Conservation (phyloP, 306 rosid species). For the Arachis stenosperma region DNA sequence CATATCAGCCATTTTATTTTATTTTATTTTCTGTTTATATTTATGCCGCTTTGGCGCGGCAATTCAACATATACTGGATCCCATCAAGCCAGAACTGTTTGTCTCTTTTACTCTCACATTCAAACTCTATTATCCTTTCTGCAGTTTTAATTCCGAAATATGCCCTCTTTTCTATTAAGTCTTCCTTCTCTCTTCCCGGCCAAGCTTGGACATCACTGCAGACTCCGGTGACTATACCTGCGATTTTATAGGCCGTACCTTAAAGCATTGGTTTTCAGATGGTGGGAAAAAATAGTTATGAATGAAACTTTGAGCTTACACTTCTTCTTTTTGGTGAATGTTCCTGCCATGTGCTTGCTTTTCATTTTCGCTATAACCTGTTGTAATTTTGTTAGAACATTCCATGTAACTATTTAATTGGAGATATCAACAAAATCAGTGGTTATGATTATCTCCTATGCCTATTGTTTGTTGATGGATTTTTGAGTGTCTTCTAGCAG, state of each 20-base stretch:
- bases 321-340: slow-evolving; percentile 85
- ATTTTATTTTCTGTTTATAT: not conserved
- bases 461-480: slow-evolving; percentile 20
- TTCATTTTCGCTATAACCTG: slow-evolving; percentile 94
- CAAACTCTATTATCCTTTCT: slow-evolving; percentile 81
- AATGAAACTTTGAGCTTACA: slow-evolving; percentile 61
- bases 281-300: slow-evolving; percentile 23
- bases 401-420: slow-evolving; percentile 5
- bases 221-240: slow-evolving; percentile 81
- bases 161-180: slow-evolving; percentile 51
- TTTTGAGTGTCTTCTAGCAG: slow-evolving; percentile 14
- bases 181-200: slow-evolving; percentile 74
- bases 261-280: slow-evolving; percentile 26
- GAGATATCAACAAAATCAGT: slow-evolving; percentile 1
- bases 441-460: slow-evolving; percentile 29
- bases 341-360: slow-evolving; percentile 91
- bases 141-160: slow-evolving; percentile 80
- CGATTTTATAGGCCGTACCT: slow-evolving; percentile 45
- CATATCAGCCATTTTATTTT: slow-evolving; percentile 6
- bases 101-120: slow-evolving; percentile 76
- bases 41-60: slow-evolving; percentile 56
- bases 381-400: slow-evolving; percentile 39
- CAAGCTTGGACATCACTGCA: slow-evolving; percentile 66
- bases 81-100: slow-evolving; percentile 83
- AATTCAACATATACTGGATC: slow-evolving; percentile 73